These are phyloP conservation scores for Phytophthora syringae DNA, from an alignment of 352 stramenopile species.

Conservation along the genomic window DNA sequence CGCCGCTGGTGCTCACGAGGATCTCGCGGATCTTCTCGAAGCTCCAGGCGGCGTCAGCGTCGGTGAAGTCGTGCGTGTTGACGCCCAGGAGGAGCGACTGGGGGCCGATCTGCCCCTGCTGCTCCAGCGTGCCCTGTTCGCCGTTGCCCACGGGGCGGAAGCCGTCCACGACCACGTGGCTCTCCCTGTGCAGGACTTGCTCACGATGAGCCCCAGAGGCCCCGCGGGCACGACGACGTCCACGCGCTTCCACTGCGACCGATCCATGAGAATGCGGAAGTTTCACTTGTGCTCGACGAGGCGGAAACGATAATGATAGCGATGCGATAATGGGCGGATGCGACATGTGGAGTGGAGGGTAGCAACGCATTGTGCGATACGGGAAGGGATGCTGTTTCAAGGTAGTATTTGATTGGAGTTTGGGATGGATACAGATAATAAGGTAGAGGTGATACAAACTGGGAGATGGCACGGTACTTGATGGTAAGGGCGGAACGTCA, in stretches of 20 bases:
- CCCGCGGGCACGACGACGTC: constrained; percentile 72
- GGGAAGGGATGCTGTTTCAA: not conserved
- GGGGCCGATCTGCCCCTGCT: constrained; percentile 42
- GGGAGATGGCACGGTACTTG: not conserved
- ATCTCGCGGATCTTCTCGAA: constrained; percentile 80
- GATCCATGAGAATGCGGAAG: constrained; percentile 9
- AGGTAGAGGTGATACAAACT: not conserved
- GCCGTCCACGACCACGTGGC: constrained; percentile 74
- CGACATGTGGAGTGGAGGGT: not conserved
- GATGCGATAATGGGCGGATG: not conserved
- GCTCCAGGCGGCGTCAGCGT: constrained; percentile 36
- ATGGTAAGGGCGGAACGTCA: not conserved
- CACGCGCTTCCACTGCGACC: constrained; percentile 53
- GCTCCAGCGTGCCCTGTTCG: constrained; percentile 50
- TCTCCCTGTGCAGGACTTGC: constrained; percentile 45
- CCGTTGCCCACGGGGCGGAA: constrained; percentile 70
- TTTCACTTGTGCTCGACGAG: not conserved
- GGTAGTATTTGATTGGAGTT: too few relatives aligned
- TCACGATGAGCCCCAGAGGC: constrained; percentile 81
- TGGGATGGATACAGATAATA: too few relatives aligned
- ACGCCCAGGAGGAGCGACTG: constrained; percentile 70
- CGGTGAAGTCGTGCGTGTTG: constrained; percentile 74
- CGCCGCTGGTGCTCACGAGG: constrained; percentile 64
- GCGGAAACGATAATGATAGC: constrained; percentile 11
- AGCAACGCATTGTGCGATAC: not conserved